Conservation (phyloP, 805 yeast genomes). For the Scheffersomyces stipitis region DNA sequence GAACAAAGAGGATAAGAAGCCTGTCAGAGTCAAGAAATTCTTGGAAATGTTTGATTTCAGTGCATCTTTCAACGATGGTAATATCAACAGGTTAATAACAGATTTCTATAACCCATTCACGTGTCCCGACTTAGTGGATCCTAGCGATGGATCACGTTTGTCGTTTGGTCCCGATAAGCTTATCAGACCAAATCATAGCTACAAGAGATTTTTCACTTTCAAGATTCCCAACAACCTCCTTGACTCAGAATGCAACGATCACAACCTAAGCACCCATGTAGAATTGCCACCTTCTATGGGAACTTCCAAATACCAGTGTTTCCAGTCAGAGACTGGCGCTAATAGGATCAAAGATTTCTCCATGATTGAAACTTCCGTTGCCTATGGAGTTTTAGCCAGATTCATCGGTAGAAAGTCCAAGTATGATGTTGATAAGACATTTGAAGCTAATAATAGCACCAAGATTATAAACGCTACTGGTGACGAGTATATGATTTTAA, state of each 20-base stretch:
- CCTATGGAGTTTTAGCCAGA: conserved; percentile 35
- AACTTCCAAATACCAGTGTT: conserved; percentile 5
- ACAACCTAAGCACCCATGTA: conserved; percentile 29
- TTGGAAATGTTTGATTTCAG: conserved; percentile 51
- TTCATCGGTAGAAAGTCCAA: conserved; percentile 39
- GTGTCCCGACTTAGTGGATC: conserved; percentile 21
- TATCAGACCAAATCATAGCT: conserved; percentile 20
- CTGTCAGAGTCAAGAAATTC: conserved; percentile 16
- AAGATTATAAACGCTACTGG: conserved; percentile 32
- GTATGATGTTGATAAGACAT: conserved; percentile 21
- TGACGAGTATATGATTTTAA: conserved; percentile 41
- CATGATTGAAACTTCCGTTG: conserved; percentile 22
- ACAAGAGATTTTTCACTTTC: conserved; percentile 43
- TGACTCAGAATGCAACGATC: conserved; percentile 38
- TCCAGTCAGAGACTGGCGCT: neutral
- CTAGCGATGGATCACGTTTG: conserved; percentile 23
- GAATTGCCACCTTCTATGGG: conserved; percentile 39
- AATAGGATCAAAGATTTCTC: conserved; percentile 28
- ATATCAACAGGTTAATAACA: conserved; percentile 30
- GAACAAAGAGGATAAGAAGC: conserved; percentile 5
- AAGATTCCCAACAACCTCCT: conserved; percentile 36
- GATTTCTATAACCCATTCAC: conserved; percentile 15
- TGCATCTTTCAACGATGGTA: conserved; percentile 49
- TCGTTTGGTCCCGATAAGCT: conserved; percentile 13
- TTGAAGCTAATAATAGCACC: conserved; percentile 15